A percentile compares a stretch with the other conserved stretches of the same genome.
Evolutionary conservation across 805 yeast species (phyloP).

Genomic region (Suhomyces xylopsoci): DNA sequence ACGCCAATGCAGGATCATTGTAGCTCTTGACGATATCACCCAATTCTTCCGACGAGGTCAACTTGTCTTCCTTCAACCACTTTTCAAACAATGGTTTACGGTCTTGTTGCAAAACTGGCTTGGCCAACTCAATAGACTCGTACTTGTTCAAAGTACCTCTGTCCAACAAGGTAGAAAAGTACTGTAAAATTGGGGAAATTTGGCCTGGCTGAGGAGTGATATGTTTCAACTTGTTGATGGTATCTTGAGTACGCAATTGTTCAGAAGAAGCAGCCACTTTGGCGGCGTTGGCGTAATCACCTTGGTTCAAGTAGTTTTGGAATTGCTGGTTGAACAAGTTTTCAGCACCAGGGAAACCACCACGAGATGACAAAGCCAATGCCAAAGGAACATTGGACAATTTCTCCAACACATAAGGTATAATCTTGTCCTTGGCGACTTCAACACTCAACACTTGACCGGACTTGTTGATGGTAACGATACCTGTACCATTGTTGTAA

Average conservation of each 20-base stretch:
- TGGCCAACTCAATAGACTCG: slow-evolving; percentile 92
- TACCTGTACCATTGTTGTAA: slow-evolving; percentile 73
- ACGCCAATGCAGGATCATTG: slow-evolving; percentile 74
- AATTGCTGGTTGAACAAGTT: slow-evolving; percentile 87
- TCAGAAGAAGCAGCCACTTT: slow-evolving; percentile 95
- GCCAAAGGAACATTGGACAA: slow-evolving; percentile 86
- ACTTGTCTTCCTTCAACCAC: slow-evolving; percentile 93
- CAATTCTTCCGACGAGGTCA: slow-evolving; percentile 92
- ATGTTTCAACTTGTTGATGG: slow-evolving; percentile 87
- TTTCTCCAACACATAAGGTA: slow-evolving; percentile 85
- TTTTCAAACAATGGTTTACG: slow-evolving; percentile 91
- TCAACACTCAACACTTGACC: slow-evolving; percentile 96
- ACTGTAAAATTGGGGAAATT: slow-evolving; percentile 89
- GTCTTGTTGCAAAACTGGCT: slow-evolving; percentile 93
- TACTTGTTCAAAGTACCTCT: slow-evolving; percentile 89
- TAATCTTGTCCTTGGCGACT: slow-evolving; percentile 75
- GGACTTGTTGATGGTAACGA: slow-evolving; percentile 86
- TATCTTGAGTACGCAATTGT: slow-evolving; percentile 88
- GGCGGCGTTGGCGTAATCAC: slow-evolving; percentile 90
- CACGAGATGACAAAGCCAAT: slow-evolving; percentile 84
- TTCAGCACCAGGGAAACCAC: slow-evolving; percentile 97
- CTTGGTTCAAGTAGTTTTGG: slow-evolving; percentile 75
- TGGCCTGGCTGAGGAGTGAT: slow-evolving; percentile 92
- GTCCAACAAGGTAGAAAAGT: slow-evolving; percentile 86
- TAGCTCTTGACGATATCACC: slow-evolving; percentile 93